These are phyloP conservation scores for Litsea cubeba DNA, from an alignment of 164 flowering plant genomes.

Conservation along the genomic window DNA sequence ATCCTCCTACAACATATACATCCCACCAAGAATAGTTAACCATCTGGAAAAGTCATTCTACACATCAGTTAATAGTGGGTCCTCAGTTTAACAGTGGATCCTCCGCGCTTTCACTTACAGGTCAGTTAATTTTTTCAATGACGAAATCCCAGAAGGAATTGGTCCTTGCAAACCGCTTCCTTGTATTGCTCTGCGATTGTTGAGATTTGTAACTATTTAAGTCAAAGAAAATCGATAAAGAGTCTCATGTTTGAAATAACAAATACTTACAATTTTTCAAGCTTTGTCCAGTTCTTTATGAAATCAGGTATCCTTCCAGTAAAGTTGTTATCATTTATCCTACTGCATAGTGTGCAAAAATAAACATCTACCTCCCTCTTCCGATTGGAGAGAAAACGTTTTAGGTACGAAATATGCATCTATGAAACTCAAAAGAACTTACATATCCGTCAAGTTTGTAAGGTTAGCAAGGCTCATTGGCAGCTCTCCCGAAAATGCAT, in stretches of 20 bases:
- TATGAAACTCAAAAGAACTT: not conserved
- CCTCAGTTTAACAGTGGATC: too few species aligned
- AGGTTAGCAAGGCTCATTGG: constrained; percentile 17
- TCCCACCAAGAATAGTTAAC: too few species aligned
- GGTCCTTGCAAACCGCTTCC: too few species aligned
- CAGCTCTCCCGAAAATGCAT: constrained; percentile 25
- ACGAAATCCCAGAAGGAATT: too few species aligned
- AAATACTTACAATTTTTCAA: constrained; percentile 26
- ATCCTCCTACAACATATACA: constrained; percentile 46
- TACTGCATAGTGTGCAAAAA: constrained; percentile 13
- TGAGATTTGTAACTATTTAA: not conserved
- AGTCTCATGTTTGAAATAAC: not conserved
- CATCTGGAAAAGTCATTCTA: too few species aligned
- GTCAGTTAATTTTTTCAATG: too few species aligned
- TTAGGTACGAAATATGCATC: not conserved
- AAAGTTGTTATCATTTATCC: constrained; percentile 35
- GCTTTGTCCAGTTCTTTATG: constrained; percentile 23
- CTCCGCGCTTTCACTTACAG: too few species aligned
- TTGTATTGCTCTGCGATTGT: constrained; percentile 43
- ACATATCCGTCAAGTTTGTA: constrained; percentile 15
- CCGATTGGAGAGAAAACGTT: not conserved
- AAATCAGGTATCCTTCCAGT: constrained; percentile 34
- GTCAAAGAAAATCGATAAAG: not conserved
- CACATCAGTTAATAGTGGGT: too few species aligned
- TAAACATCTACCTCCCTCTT: not conserved